Evolutionary conservation across 768 basidiomycete genomes (phyloP).

Genomic region (Cyclocybe cylindracea): DNA sequence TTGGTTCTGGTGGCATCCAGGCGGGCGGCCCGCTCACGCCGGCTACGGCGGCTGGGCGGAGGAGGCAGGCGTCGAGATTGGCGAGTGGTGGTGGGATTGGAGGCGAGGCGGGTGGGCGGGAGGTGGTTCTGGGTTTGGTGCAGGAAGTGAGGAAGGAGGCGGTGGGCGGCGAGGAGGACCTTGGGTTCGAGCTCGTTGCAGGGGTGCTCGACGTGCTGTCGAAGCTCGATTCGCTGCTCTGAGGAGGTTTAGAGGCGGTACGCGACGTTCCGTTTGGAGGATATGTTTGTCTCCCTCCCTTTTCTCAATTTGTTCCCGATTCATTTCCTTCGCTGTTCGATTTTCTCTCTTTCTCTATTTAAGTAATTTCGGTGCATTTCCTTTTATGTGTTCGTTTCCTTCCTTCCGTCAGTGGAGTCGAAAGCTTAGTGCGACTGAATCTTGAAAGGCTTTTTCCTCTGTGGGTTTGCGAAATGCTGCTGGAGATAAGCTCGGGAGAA

Average conservation of each 20-base stretch:
- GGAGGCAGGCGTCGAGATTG: conserved; percentile 46
- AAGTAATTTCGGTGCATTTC: too few relatives aligned
- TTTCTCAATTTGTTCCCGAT: too few relatives aligned
- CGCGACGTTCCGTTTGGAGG: too few relatives aligned
- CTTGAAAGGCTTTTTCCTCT: too few relatives aligned
- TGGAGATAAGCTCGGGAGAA: too few relatives aligned
- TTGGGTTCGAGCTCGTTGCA: conserved; percentile 87
- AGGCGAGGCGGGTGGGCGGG: conserved; percentile 46
- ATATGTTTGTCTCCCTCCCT: too few relatives aligned
- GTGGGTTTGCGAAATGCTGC: too few relatives aligned
- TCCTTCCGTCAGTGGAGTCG: too few relatives aligned
- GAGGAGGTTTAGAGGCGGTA: background rate
- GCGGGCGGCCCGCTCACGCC: conserved; percentile 32
- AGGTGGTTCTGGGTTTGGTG: conserved; percentile 73
- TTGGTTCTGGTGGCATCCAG: conserved; percentile 42
- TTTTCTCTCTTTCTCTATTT: too few relatives aligned
- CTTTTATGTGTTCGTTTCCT: too few relatives aligned
- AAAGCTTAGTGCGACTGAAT: too few relatives aligned
- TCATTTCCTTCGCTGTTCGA: too few relatives aligned
- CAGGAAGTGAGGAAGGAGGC: conserved; percentile 76
- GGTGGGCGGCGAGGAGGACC: conserved; percentile 68
- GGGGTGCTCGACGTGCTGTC: conserved; percentile 93
- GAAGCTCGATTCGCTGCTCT: conserved; percentile 86
- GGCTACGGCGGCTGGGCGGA: conserved; percentile 28
- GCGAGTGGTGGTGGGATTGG: conserved; percentile 51